These are phyloP conservation scores for Pseudogymnoascus sp. DNA, from an alignment of 2,329 filamentous ascomycete genomes.

Conservation along the genomic window DNA sequence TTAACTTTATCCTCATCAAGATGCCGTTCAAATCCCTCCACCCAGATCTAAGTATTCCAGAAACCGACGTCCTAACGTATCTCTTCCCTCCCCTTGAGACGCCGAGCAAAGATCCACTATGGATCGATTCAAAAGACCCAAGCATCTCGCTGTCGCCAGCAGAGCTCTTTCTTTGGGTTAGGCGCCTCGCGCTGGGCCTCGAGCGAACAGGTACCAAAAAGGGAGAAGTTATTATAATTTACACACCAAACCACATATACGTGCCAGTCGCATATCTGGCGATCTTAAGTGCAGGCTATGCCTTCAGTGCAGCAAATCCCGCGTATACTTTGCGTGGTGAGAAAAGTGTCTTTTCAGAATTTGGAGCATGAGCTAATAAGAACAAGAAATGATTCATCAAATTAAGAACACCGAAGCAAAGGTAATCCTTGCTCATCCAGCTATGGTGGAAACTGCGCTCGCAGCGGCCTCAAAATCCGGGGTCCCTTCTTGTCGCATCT, in stretches of 20 bases:
- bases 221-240: conserved; percentile 46
- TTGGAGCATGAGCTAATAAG: background rate
- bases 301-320: conserved; percentile 48
- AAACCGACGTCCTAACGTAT: conserved; percentile 19
- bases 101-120: conserved; percentile 40
- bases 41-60: conserved; percentile 17
- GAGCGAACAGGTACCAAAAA: conserved; percentile 36
- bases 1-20: conserved; percentile 7
- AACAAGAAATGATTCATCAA: conserved; percentile 42
- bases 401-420: conserved; percentile 43
- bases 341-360: conserved; percentile 12
- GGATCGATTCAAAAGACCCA: conserved; percentile 43
- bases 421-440: conserved; percentile 40
- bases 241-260: conserved; percentile 46
- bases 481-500: conserved; percentile 36
- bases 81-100: conserved; percentile 31
- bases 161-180: conserved; percentile 42
- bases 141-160: conserved; percentile 37
- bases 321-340: conserved; percentile 40
- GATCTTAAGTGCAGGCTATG: conserved; percentile 42
- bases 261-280: conserved; percentile 46
- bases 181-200: conserved; percentile 41
- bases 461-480: conserved; percentile 34
- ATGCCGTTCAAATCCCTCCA: conserved; percentile 20
- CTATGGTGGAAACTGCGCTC: conserved; percentile 35